Evolutionary conservation across 169 alveolate species (phyloP).

Genomic region (Perkinsus chesapeaki): DNA sequence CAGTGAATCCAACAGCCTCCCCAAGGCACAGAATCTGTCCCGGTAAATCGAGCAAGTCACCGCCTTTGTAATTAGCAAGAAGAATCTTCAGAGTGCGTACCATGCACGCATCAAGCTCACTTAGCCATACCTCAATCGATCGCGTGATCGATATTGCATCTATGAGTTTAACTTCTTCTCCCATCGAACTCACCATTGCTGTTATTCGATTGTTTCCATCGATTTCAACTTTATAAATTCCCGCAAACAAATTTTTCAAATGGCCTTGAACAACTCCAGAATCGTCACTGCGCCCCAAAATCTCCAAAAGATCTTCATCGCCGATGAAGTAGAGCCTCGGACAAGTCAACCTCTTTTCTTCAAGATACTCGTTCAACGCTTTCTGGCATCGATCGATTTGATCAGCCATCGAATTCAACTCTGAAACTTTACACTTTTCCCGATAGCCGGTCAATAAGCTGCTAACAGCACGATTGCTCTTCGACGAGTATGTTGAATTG

Average conservation of each 20-base stretch:
- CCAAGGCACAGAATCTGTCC: slow-evolving; percentile 66
- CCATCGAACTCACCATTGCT: slow-evolving; percentile 60
- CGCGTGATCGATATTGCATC: slow-evolving; percentile 66
- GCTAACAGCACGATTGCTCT: not conserved
- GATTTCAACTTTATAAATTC: slow-evolving; percentile 72
- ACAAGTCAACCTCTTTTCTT: slow-evolving; percentile 77
- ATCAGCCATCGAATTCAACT: slow-evolving; percentile 57
- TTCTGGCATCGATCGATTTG: slow-evolving; percentile 81
- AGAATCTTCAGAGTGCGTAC: slow-evolving; percentile 50
- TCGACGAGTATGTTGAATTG: not conserved
- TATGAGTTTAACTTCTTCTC: slow-evolving; percentile 64
- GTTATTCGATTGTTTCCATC: slow-evolving; percentile 48
- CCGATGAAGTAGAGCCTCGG: slow-evolving; percentile 88
- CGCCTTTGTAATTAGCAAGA: slow-evolving; percentile 26
- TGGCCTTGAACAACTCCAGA: slow-evolving; percentile 79
- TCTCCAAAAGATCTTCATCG: slow-evolving; percentile 86
- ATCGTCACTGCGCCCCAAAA: slow-evolving; percentile 76
- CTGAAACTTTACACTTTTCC: not conserved
- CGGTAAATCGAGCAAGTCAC: slow-evolving; percentile 63
- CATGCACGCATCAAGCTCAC: slow-evolving; percentile 72
- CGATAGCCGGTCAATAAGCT: not conserved
- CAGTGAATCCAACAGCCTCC: slow-evolving; percentile 68
- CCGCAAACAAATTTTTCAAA: slow-evolving; percentile 81
- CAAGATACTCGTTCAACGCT: slow-evolving; percentile 80
- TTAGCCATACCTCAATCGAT: slow-evolving; percentile 80